Conservation (phyloP, 2,329 filamentous ascomycete genomes). For the Penicillium verrucosum region DNA sequence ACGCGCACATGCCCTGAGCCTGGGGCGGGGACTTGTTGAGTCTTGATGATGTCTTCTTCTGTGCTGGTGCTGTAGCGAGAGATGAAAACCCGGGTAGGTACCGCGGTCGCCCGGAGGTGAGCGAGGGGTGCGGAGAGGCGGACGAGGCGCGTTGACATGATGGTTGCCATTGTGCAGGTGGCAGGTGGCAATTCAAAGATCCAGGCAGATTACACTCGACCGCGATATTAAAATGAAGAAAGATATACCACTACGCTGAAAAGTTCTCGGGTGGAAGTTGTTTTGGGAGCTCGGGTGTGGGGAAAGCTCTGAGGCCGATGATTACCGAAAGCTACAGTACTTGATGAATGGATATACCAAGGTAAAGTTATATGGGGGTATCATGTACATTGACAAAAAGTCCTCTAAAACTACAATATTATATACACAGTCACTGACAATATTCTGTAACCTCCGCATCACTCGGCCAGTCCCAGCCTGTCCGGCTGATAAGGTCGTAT, state of each 20-base stretch:
- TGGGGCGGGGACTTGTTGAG: conserved; percentile 72
- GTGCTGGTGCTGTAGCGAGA: conserved; percentile 35
- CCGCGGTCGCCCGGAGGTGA: conserved; percentile 15
- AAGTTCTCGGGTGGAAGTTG: background rate
- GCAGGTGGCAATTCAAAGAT: conserved; percentile 7
- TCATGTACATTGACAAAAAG: conserved; percentile 14
- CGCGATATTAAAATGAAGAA: background rate
- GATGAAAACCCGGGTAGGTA: conserved; percentile 29
- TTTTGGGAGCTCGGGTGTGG: conserved; percentile 19
- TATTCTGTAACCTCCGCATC: conserved; percentile 42
- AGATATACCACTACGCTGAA: background rate
- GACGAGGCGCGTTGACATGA: conserved; percentile 34
- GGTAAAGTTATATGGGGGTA: conserved; percentile 7
- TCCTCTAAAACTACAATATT: conserved; percentile 19
- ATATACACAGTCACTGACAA: conserved; percentile 19
- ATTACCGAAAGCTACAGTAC: conserved; percentile 14
- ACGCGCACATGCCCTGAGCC: conserved; percentile 81
- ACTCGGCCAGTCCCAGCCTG: conserved; percentile 43
- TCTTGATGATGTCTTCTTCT: conserved; percentile 53
- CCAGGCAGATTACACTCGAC: background rate
- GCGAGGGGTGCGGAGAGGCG: conserved; percentile 25
- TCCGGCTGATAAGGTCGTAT: conserved; percentile 36
- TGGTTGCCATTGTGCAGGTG: conserved; percentile 15
- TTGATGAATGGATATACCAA: background rate
- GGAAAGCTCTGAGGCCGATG: conserved; percentile 22